These are phyloP conservation scores for Citeromyces nyonsensis DNA, from an alignment of 805 yeast genomes.

Conservation along the genomic window DNA sequence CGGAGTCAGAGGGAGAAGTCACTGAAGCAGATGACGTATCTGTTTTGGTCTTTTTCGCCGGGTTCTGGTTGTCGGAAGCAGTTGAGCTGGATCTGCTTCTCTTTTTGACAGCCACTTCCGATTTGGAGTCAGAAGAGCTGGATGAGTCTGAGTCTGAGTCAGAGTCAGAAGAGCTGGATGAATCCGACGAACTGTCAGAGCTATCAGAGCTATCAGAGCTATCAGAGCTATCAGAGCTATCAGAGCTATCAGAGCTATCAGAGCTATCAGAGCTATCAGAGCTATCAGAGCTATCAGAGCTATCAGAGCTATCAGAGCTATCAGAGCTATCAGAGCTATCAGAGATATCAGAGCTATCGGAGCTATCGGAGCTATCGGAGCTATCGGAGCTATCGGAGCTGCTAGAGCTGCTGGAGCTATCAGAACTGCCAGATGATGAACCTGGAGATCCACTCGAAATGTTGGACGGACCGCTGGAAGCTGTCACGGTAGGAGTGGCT, in stretches of 20 bases:
- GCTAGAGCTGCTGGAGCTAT: background rate
- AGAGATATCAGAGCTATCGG: slow-evolving; percentile 6
- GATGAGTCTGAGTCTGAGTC: slow-evolving; percentile 10
- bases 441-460: background rate
- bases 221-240: too few species aligned
- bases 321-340: slow-evolving; percentile 11
- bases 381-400: slow-evolving; percentile 3
- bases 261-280: too few species aligned
- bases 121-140: slow-evolving; percentile 4
- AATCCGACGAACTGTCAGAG: slow-evolving; percentile 4
- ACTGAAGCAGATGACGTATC: slow-evolving; percentile 14
- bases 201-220: too few species aligned
- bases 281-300: slow-evolving; percentile 4
- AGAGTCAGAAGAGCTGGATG: slow-evolving; percentile 10
- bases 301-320: slow-evolving; percentile 9
- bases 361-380: slow-evolving; percentile 9
- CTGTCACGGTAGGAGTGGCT: too few species aligned
- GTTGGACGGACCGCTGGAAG: background rate
- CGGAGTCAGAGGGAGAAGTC: slow-evolving; percentile 10
- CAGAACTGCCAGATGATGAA: background rate
- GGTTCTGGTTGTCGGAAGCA: slow-evolving; percentile 7
- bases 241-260: too few species aligned
- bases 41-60: slow-evolving; percentile 5
- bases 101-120: slow-evolving; percentile 3
- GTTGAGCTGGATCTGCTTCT: slow-evolving; percentile 6